Percentiles rank a stretch among this genome's conserved stretches.
Evolutionary conservation across 2,329 filamentous ascomycete species (phyloP).

Genomic region (Fusarium poae): DNA sequence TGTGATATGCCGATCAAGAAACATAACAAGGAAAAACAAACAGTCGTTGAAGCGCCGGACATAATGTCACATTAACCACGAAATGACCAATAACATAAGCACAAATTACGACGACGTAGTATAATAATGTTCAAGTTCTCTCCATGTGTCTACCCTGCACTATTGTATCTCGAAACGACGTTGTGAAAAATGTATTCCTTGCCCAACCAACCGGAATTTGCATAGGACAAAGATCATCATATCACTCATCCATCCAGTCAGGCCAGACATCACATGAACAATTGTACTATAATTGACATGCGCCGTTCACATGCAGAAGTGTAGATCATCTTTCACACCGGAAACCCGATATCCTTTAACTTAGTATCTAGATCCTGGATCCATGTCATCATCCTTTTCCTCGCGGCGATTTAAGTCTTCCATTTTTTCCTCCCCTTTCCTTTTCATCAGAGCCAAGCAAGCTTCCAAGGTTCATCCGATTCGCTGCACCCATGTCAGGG

Average conservation of each 20-base stretch:
- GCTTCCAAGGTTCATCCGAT: conserved; percentile 6
- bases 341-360: neutral
- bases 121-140: neutral
- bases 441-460: neutral
- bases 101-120: neutral
- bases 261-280: neutral
- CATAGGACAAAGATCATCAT: conserved; percentile 2
- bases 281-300: conserved; percentile 11
- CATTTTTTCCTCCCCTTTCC: neutral
- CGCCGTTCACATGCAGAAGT: conserved; percentile 12
- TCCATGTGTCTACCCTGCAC: conserved; percentile 20
- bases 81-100: neutral
- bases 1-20: neutral
- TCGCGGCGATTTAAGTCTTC: conserved; percentile 5
- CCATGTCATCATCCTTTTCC: conserved; percentile 4
- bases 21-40: neutral
- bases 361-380: conserved; percentile 4
- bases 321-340: conserved; percentile 12
- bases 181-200: conserved; percentile 9
- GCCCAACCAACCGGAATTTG: conserved; percentile 2
- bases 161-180: conserved; percentile 7
- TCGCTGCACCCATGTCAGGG: conserved; percentile 9
- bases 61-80: neutral
- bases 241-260: neutral
- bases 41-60: neutral